Evolutionary conservation across 192 early-diverging fungal species (phyloP).

Genomic region (Paraglomus brasilianum): DNA sequence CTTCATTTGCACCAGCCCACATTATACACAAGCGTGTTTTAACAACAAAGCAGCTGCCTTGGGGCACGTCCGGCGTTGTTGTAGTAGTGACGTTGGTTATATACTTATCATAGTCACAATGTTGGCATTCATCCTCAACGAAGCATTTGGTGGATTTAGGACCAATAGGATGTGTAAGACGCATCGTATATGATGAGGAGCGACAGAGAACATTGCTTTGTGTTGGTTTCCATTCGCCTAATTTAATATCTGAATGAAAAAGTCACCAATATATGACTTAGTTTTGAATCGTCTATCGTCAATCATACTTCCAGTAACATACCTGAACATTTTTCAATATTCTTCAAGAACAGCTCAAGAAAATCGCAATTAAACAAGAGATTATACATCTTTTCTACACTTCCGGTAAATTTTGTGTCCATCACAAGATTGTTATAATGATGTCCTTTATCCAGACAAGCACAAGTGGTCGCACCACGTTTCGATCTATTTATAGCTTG

Average conservation of each 20-base stretch:
- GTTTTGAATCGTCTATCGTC: not conserved
- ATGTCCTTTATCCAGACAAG: constrained; percentile 43
- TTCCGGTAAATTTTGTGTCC: constrained; percentile 45
- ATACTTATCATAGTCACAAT: constrained; percentile 49
- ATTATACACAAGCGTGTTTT: constrained; percentile 58
- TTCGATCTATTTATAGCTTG: no score
- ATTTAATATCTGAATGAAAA: constrained; percentile 36
- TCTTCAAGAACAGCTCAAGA: constrained; percentile 42
- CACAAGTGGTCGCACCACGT: constrained; percentile 42
- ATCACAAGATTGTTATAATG: constrained; percentile 49
- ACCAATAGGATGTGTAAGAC: constrained; percentile 42
- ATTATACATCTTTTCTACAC: constrained; percentile 51
- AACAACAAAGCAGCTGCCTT: constrained; percentile 51
- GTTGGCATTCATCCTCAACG: constrained; percentile 47
- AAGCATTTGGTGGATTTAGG: constrained; percentile 57
- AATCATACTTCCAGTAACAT: constrained; percentile 26
- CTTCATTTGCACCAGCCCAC: constrained; percentile 45
- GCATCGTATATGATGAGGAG: constrained; percentile 40
- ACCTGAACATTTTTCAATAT: constrained; percentile 51
- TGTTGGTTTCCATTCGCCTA: constrained; percentile 40
- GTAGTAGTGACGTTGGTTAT: constrained; percentile 48
- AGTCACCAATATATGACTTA: not conserved
- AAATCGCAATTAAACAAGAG: constrained; percentile 54
- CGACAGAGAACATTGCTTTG: constrained; percentile 26
- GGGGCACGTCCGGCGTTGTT: constrained; percentile 58